Base-by-base conservation (phyloP, 2,329 filamentous ascomycete species). In the Fonsecaea pedrosoi region DNA sequence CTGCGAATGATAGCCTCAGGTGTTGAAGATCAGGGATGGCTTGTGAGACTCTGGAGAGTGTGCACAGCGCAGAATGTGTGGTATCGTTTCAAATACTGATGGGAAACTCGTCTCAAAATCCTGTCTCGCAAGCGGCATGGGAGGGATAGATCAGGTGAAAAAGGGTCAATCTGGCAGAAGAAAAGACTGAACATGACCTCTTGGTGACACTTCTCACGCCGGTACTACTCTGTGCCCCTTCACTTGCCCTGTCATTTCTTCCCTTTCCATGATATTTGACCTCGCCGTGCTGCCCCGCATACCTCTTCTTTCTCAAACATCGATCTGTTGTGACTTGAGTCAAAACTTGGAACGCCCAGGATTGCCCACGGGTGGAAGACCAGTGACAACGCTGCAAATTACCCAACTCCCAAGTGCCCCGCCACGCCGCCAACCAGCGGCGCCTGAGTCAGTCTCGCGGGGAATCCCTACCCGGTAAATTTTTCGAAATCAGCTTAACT, bases 21-120 rank as follows among this genome's bases (percentile, higher is more conserved):
- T 5, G 45, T 13, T 61, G 45, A 32, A 37, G 25, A 15, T 38
- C n/a, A 9, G 30, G 13, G 35, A 30, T 4, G 25, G 35, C 34
- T 35, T 65, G 66, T 59, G 10, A 15, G 13, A 54, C 60, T 54
- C 55, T 54, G 32, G 18, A 48, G 40, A n/a, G 15, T n/a, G 40
- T 42, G 40, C 40, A n/a, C 15, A 63, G 35, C 8, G 34, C 54
- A 59, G 60, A 60, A 25, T 60, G 59, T 57, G 56, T 42, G 37
- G 64, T 69, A 60, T 67, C 64, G 62, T 57, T 15, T 25, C 25
- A 25, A 38, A 53, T 42, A 67, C 60, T 62, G 58, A 65, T 59
- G 57, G 54, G 58, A 30, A 37, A 34, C 21, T 37, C 55, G 12
- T 37, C 30, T 25, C 56, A 53, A 55, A 59, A 13, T 35, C 35